Conservation (phyloP, 306 rosid species). For the Glycine soja region DNA sequence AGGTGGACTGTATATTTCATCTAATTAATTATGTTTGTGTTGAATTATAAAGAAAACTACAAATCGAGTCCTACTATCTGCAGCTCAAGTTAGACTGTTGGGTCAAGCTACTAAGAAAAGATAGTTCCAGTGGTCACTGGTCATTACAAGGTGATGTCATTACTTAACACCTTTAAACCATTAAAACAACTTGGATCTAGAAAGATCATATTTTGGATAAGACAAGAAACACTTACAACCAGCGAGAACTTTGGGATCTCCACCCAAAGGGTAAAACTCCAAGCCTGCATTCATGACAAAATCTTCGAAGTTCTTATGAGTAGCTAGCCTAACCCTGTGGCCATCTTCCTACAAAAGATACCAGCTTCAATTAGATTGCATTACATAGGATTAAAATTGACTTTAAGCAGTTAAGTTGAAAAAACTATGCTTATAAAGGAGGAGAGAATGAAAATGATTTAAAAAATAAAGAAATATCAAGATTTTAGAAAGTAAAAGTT, state of each 20-base stretch:
- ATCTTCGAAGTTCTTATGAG: constrained; percentile 92
- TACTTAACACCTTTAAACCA: constrained; percentile 18
- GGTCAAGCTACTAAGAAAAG: constrained; percentile 24
- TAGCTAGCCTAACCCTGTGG: constrained; percentile 93
- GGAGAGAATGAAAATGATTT: constrained; percentile 23
- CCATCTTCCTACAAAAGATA: constrained; percentile 78
- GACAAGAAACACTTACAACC: constrained; percentile 75
- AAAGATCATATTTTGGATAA: constrained; percentile 33
- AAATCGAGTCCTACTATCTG: constrained; percentile 22
- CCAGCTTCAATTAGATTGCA: constrained; percentile 42
- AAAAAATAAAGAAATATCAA: constrained; percentile 10
- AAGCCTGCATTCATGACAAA: constrained; percentile 82
- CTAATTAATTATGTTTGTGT: background rate
- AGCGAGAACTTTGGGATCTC: constrained; percentile 99
- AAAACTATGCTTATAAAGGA: constrained; percentile 28
- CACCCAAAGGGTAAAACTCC: constrained; percentile 95
- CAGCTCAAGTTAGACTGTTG: constrained; percentile 10
- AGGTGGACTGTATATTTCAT: constrained; percentile 22
- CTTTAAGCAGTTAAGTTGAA: background rate
- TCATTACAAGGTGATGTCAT: background rate
- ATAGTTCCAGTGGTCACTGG: background rate
- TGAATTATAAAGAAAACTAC: constrained; percentile 30
- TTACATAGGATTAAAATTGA: constrained; percentile 26
- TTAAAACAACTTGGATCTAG: constrained; percentile 28
- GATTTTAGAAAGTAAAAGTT: constrained; percentile 32